These are phyloP conservation scores for Murraya paniculata DNA, from an alignment of 345 rosid species.

Conservation along the genomic window DNA sequence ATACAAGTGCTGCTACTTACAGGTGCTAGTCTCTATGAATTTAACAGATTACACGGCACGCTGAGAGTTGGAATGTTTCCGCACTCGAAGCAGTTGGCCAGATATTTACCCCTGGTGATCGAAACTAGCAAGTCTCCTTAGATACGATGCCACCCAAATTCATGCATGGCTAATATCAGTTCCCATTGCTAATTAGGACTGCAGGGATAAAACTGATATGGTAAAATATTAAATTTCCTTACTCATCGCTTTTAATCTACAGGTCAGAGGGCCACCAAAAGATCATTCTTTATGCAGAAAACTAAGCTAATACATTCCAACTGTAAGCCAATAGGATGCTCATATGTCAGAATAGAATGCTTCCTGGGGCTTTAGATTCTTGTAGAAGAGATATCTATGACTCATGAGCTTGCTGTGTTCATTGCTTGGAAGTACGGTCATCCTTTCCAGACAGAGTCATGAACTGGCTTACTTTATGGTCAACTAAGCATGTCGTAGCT, in stretches of 20 bases:
- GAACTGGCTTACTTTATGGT: neutral
- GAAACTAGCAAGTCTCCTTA: conserved; percentile 5
- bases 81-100: conserved; percentile 76
- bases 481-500: neutral
- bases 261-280: neutral
- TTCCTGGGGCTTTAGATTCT: neutral
- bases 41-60: conserved; percentile 64
- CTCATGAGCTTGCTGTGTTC: neutral
- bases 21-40: neutral
- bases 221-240: neutral
- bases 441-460: neutral
- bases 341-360: neutral
- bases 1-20: neutral
- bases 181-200: neutral
- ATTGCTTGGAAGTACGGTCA: neutral
- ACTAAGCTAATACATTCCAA: neutral
- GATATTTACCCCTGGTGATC: conserved; percentile 51
- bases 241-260: neutral
- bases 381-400: neutral
- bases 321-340: neutral
- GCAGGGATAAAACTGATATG: neutral
- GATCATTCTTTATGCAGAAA: neutral
- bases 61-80: conserved; percentile 79
- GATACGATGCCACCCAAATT: conserved; percentile 3
- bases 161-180: neutral